Evolutionary conservation across 805 yeast species (phyloP).

Genomic region (Pichia kluyveri): DNA sequence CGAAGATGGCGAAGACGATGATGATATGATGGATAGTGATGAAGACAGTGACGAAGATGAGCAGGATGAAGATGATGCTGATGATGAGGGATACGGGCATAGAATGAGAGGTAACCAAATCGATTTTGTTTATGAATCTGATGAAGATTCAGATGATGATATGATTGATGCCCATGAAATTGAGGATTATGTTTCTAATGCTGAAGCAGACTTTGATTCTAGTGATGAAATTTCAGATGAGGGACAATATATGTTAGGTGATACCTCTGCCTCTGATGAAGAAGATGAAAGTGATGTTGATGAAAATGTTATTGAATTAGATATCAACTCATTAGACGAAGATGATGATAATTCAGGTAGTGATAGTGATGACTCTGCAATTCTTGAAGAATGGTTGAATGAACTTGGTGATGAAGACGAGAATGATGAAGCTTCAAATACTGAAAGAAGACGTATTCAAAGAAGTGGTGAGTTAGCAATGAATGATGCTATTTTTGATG

Average conservation of each 20-base stretch:
- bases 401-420: slow-evolving; percentile 20
- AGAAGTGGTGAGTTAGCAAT: background rate
- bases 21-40: too few relatives aligned
- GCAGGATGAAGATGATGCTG: slow-evolving; percentile 12
- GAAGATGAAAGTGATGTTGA: slow-evolving; percentile 5
- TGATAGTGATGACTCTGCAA: slow-evolving; percentile 22
- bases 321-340: slow-evolving; percentile 12
- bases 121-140: slow-evolving; percentile 10
- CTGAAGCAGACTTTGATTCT: slow-evolving; percentile 14
- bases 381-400: slow-evolving; percentile 25
- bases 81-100: slow-evolving; percentile 12
- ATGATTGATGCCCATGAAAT: slow-evolving; percentile 19
- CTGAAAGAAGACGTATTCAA: slow-evolving; percentile 2
- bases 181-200: slow-evolving; percentile 10
- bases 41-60: too few relatives aligned
- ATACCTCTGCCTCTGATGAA: slow-evolving; percentile 11
- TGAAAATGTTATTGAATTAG: slow-evolving; percentile 18
- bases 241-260: slow-evolving; percentile 8
- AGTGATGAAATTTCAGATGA: background rate
- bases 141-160: slow-evolving; percentile 17
- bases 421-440: slow-evolving; percentile 10
- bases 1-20: slow-evolving; percentile 18
- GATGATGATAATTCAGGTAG: slow-evolving; percentile 12
- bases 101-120: background rate
- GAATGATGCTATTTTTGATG: background rate